phyloP scores from a whole-genome alignment of 805 yeast genomes.

The Yamadazyma phyllophila region DNA sequence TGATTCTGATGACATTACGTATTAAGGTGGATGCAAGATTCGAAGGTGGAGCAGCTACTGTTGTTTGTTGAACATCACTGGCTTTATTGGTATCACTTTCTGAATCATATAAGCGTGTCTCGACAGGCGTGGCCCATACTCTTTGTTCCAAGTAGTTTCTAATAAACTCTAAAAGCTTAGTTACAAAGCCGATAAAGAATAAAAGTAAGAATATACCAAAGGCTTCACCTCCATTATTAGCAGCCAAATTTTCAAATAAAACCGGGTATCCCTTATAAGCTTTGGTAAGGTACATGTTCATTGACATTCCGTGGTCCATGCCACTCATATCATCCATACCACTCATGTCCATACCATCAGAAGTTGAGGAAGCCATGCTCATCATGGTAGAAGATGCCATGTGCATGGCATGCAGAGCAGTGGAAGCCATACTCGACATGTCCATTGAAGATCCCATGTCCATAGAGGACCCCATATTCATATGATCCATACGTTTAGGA shows the following conservation, averaged over 20 bases:
- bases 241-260: conserved; percentile 53
- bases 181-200: conserved; percentile 55
- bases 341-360: conserved; percentile 8
- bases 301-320: conserved; percentile 24
- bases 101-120: conserved; percentile 29
- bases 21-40: conserved; percentile 8
- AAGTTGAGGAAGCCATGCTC: conserved; percentile 12
- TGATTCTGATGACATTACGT: conserved; percentile 56
- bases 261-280: conserved; percentile 58
- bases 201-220: conserved; percentile 70
- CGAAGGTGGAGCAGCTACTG: background rate
- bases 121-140: conserved; percentile 44
- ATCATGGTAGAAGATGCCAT: conserved; percentile 7
- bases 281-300: conserved; percentile 60
- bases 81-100: conserved; percentile 1
- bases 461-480: conserved; percentile 7
- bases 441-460: conserved; percentile 4
- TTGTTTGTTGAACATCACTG: background rate
- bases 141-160: conserved; percentile 65
- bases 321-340: conserved; percentile 1
- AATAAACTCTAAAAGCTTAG: conserved; percentile 58
- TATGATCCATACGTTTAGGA: conserved; percentile 1
- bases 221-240: conserved; percentile 56
- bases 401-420: conserved; percentile 2
- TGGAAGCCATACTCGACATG: background rate